A percentile compares a stretch with the other conserved stretches of the same genome.
These are phyloP conservation scores for Alternaria sp. DNA, from an alignment of 2,329 filamentous ascomycete genomes.

Conservation along the genomic window DNA sequence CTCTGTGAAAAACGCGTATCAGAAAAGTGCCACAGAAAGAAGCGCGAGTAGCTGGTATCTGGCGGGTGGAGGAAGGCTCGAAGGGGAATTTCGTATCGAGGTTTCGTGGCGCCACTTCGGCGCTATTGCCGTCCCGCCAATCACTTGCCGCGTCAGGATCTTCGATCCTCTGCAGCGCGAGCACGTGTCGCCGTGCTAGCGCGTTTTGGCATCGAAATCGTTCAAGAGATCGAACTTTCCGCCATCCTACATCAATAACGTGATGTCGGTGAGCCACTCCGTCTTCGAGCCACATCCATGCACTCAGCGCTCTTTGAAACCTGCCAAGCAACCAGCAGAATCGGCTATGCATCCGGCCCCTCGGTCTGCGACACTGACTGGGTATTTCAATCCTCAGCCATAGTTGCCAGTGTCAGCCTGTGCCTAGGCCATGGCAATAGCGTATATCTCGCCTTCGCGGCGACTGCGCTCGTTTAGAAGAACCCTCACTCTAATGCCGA, in stretches of 20 bases:
- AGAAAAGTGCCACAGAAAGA: background rate
- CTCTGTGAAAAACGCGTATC: background rate
- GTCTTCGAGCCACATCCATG: background rate
- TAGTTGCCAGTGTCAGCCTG: background rate
- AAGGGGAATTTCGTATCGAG: constrained; percentile 6
- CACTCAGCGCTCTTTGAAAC: too few relatives aligned
- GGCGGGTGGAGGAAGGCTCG: background rate
- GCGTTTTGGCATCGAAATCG: background rate
- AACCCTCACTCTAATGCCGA: background rate
- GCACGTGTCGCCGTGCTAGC: constrained; percentile 2
- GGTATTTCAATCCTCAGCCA: background rate
- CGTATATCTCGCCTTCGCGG: background rate
- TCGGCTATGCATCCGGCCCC: background rate
- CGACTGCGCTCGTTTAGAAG: background rate
- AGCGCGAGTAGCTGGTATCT: background rate
- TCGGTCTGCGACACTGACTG: background rate
- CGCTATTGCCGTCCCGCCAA: background rate
- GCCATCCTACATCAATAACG: background rate
- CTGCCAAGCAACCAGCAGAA: background rate
- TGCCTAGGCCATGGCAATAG: background rate
- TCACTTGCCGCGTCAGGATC: background rate
- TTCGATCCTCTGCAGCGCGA: background rate
- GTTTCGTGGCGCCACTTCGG: background rate
- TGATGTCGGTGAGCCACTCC: background rate
- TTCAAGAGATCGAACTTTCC: background rate